phyloP scores from a whole-genome alignment of 1,139 yeast genomes.

The Arxiozyma bovina region DNA sequence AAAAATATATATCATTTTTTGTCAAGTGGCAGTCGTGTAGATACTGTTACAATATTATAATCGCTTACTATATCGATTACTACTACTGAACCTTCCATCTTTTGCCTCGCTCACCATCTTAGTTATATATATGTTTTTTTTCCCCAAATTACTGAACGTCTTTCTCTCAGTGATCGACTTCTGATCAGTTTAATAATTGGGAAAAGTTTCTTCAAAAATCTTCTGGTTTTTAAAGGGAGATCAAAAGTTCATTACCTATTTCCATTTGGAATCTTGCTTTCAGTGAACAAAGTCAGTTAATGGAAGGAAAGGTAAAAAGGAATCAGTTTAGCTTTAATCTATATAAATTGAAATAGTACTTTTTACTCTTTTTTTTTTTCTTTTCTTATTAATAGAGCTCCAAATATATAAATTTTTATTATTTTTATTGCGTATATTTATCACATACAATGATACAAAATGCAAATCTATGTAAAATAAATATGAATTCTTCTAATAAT shows the following conservation, averaged over 20 bases:
- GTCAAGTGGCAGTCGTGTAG: too few relatives aligned
- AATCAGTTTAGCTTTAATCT: background rate
- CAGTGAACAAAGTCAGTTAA: background rate
- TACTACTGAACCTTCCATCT: too few relatives aligned
- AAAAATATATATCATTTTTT: too few relatives aligned
- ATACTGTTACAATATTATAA: too few relatives aligned
- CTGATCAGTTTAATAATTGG: background rate
- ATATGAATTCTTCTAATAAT: background rate
- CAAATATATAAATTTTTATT: background rate
- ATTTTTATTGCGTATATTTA: background rate
- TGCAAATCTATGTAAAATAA: background rate
- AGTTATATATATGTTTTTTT: background rate
- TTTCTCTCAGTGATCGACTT: background rate
- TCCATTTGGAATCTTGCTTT: too few relatives aligned
- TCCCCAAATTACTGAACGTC: background rate
- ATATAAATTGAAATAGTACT: background rate
- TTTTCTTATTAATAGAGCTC: too few relatives aligned
- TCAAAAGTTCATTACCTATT: background rate
- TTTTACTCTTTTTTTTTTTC: background rate
- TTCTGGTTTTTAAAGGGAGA: background rate
- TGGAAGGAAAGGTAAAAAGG: background rate
- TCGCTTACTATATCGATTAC: too few relatives aligned
- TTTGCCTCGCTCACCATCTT: too few relatives aligned
- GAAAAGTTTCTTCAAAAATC: conserved; percentile 2
- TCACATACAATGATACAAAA: background rate